Evolutionary conservation across 352 stramenopile genomes (phyloP).

Genomic region (Pythium aquatile): DNA sequence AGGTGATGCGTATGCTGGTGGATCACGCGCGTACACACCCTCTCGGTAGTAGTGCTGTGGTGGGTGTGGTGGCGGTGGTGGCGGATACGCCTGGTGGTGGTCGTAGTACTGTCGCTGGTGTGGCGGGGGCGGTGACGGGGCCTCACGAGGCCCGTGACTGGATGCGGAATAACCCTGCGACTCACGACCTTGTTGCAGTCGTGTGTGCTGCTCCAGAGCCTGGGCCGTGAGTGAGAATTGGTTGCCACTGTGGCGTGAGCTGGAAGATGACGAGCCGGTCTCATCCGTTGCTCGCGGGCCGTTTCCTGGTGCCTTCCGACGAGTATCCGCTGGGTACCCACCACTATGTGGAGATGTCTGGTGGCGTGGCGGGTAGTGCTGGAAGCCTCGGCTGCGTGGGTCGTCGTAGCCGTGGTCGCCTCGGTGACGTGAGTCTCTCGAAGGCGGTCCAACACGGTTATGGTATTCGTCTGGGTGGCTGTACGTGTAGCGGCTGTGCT

Average conservation of each 20-base stretch:
- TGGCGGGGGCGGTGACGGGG: slow-evolving; percentile 2
- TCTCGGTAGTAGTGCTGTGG: slow-evolving; percentile 13
- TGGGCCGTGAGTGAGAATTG: slow-evolving; percentile 43
- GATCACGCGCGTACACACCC: slow-evolving; percentile 17
- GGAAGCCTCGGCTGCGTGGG: not conserved
- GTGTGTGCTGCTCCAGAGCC: slow-evolving; percentile 48
- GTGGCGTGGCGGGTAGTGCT: slow-evolving; percentile 1
- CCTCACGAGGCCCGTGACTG: not conserved
- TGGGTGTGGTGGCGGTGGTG: not conserved
- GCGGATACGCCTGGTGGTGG: not conserved
- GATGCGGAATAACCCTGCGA: not conserved
- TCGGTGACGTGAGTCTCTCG: slow-evolving; percentile 10
- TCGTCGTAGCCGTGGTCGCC: slow-evolving; percentile 16
- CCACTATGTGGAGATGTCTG: not conserved
- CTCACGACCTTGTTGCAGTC: slow-evolving; percentile 5
- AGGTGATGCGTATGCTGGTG: slow-evolving; percentile 14
- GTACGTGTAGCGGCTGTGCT: not conserved
- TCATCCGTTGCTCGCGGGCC: slow-evolving; percentile 20
- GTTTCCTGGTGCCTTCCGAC: not conserved
- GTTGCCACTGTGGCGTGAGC: slow-evolving; percentile 9
- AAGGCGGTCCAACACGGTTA: not conserved
- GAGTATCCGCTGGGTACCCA: not conserved
- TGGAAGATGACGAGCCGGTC: slow-evolving; percentile 31
- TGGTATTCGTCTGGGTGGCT: not conserved
- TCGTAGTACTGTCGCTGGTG: slow-evolving; percentile 14